phyloP scores from a whole-genome alignment of 768 basidiomycete species.

The Panus rudis region DNA sequence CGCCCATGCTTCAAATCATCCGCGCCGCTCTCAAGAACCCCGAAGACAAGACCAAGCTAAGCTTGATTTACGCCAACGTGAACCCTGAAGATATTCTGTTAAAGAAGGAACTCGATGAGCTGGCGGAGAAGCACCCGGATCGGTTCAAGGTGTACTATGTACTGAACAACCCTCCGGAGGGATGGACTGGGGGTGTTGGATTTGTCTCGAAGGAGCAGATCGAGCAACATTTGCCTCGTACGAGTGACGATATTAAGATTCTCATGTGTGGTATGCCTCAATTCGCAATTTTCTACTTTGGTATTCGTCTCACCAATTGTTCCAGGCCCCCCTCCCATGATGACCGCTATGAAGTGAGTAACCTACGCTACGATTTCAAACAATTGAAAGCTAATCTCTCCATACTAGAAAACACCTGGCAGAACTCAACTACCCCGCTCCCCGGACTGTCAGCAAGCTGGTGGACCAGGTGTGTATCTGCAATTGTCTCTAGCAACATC shows the following conservation, averaged over 20 bases:
- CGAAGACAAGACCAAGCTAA: slow-evolving; percentile 73
- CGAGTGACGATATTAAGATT: slow-evolving; percentile 61
- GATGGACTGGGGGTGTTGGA: slow-evolving; percentile 85
- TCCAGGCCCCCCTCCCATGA: slow-evolving; percentile 69
- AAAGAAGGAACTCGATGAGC: slow-evolving; percentile 77
- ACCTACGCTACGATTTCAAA: slow-evolving; percentile 4
- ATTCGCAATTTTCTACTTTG: neutral
- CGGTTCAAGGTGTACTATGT: slow-evolving; percentile 85
- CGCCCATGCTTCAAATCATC: slow-evolving; percentile 98
- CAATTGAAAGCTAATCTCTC: slow-evolving; percentile 8
- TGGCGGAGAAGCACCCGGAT: slow-evolving; percentile 52
- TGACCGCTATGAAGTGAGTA: slow-evolving; percentile 69
- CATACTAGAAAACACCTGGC: slow-evolving; percentile 73
- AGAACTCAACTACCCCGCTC: slow-evolving; percentile 80
- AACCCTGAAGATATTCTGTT: slow-evolving; percentile 89
- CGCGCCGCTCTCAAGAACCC: slow-evolving; percentile 88
- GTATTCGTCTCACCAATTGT: neutral
- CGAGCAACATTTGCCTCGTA: slow-evolving; percentile 66
- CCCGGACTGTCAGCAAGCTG: slow-evolving; percentile 88
- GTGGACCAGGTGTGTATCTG: slow-evolving; percentile 61
- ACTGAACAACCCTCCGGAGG: slow-evolving; percentile 86
- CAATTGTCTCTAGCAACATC: neutral
- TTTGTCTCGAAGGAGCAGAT: slow-evolving; percentile 95
- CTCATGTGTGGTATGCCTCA: slow-evolving; percentile 68
- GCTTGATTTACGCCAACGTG: slow-evolving; percentile 96